Base-by-base conservation (phyloP, 768 basidiomycete species). In the Suillus placidus region DNA sequence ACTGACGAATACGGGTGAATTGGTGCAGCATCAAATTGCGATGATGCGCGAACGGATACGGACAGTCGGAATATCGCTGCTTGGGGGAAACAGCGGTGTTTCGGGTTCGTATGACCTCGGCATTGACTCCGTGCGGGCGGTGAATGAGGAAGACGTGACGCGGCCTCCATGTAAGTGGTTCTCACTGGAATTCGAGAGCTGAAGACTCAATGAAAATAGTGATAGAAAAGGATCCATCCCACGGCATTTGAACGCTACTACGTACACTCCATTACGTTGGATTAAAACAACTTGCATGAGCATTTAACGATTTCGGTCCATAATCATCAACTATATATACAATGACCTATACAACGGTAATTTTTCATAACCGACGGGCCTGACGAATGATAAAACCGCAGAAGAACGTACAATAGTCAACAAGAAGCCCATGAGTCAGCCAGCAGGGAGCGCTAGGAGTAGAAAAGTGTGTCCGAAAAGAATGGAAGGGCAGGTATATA, bases 41-140 rank as follows among this genome's bases (percentile, higher is more conserved):
- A 95, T 98, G 90, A 83, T 87, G 73, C 83, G 86, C 16, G 88
- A 92, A 60, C 86, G 85, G 54, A 79, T 99, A 18, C 84, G 90
- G 58, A 92, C 92, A 6, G 82, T 98, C 20, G 95, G 95, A 1
- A 90, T 98, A 42, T 93, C 93, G 1, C 78, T 98, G 18, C 81
- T 99, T 5, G 96, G 95, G 14, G 93, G 93, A 2, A 93, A 92
- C 63, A 88, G 91, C 63, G 86, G 88, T 16, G 80, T 87, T 10
- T 81, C 87, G 49, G 95, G 95, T 2, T 79, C 81, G 34, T 97
- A 91, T 71, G 95, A 96, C 69, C 84, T 97, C 0, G 92, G 91
- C 4, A 83, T 96, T 54, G 91, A 94, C 69, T 88, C 86, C 2
- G 91, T 97, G 64, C 83, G 89, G 62, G 86, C 91, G n/a, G 89